Evolutionary conservation across 371 early-diverging fungal species (phyloP).

Genomic region (Rhizomucor pusillus): DNA sequence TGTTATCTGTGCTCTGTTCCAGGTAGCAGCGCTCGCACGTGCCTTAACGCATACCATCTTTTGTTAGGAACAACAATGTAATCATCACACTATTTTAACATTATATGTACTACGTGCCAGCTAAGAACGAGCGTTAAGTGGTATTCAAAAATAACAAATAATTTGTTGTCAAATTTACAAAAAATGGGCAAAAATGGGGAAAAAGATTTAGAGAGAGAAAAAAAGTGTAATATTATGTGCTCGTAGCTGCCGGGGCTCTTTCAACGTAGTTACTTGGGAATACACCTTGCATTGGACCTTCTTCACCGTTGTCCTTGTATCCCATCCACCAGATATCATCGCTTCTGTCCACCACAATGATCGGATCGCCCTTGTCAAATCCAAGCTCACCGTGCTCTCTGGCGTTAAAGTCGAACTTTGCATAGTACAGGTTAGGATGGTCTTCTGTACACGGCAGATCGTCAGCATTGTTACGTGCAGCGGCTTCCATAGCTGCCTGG

Average conservation of each 20-base stretch:
- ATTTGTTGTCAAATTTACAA: too few relatives aligned
- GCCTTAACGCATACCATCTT: too few relatives aligned
- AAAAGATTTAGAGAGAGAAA: too few relatives aligned
- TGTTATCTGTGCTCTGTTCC: too few relatives aligned
- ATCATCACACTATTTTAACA: too few relatives aligned
- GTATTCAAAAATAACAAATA: too few relatives aligned
- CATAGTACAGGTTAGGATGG: conserved; percentile 59
- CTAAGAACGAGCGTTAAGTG: too few relatives aligned
- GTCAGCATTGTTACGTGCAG: conserved; percentile 37
- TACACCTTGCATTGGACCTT: conserved; percentile 53
- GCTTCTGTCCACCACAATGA: conserved; percentile 74
- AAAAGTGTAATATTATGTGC: too few relatives aligned
- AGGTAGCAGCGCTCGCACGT: too few relatives aligned
- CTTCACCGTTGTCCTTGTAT: conserved; percentile 57
- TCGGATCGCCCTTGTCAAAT: conserved; percentile 69
- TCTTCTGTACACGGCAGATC: conserved; percentile 32
- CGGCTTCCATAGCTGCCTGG: conserved; percentile 32
- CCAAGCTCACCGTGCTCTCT: conserved; percentile 79
- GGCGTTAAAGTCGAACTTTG: conserved; percentile 73
- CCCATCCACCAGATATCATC: conserved; percentile 90
- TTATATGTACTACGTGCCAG: too few relatives aligned
- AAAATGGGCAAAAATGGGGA: too few relatives aligned
- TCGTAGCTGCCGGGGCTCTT: conserved; percentile 20
- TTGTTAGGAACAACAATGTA: too few relatives aligned
- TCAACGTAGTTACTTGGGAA: conserved; percentile 80